These are phyloP conservation scores for Primulina huaijiensis DNA, from an alignment of 257 asterid genomes.

Conservation along the genomic window DNA sequence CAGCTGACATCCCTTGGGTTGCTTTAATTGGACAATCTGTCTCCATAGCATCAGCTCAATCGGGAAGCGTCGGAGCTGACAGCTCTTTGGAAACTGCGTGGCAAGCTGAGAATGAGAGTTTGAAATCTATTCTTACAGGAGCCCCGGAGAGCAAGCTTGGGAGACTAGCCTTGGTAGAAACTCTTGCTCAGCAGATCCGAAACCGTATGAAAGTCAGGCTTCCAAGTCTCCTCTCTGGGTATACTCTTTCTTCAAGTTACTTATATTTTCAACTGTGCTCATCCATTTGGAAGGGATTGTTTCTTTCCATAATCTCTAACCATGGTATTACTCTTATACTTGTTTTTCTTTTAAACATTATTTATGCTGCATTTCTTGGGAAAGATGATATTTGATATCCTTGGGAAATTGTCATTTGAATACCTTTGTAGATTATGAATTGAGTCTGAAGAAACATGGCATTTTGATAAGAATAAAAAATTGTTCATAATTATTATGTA, in stretches of 20 bases:
- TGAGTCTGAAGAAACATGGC: neutral
- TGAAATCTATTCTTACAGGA: slow-evolving; percentile 72
- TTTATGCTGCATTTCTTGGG: neutral
- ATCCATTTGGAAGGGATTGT: slow-evolving; percentile 14
- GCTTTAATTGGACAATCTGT: slow-evolving; percentile 91
- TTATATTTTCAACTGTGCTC: slow-evolving; percentile 13
- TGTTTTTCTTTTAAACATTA: slow-evolving; percentile 9
- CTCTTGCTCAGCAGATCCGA: slow-evolving; percentile 81
- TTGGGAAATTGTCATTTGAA: slow-evolving; percentile 3
- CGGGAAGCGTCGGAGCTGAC: slow-evolving; percentile 72
- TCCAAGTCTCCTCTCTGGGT: slow-evolving; percentile 92
- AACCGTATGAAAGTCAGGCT: slow-evolving; percentile 78
- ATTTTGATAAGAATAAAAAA: no score
- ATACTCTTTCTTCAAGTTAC: slow-evolving; percentile 27
- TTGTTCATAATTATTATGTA: neutral
- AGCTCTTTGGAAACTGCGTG: slow-evolving; percentile 90
- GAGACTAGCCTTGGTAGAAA: slow-evolving; percentile 81
- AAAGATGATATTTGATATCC: neutral
- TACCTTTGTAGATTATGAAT: neutral
- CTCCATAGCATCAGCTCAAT: slow-evolving; percentile 76
- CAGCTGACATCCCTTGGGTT: slow-evolving; percentile 82
- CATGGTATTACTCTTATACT: neutral
- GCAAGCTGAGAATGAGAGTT: slow-evolving; percentile 86
- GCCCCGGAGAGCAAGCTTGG: slow-evolving; percentile 92
- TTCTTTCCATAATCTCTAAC: slow-evolving; percentile 11